Percentiles rank a stretch among this genome's conserved stretches.
Conservation (phyloP, 768 basidiomycete genomes). For the Russula abietina region DNA sequence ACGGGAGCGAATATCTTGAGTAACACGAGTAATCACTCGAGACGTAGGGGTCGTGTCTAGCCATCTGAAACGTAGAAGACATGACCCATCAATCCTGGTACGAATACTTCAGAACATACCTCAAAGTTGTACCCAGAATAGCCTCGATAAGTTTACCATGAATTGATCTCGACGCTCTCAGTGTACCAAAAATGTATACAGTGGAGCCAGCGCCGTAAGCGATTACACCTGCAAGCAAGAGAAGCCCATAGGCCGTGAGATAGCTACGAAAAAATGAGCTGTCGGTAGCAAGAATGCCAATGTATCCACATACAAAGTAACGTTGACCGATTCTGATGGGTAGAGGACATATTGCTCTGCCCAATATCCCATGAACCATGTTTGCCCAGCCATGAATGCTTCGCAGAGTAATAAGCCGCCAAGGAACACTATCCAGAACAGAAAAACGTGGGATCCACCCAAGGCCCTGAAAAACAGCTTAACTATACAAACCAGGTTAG, state of each 20-base stretch:
- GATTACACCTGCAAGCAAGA: slow-evolving; percentile 33
- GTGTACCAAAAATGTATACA: slow-evolving; percentile 41
- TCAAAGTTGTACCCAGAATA: slow-evolving; percentile 54
- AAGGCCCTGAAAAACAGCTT: slow-evolving; percentile 29
- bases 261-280: slow-evolving; percentile 36
- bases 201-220: slow-evolving; percentile 35
- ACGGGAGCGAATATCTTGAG: slow-evolving; percentile 51
- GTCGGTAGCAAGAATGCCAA: not conserved
- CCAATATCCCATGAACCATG: slow-evolving; percentile 44
- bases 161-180: slow-evolving; percentile 50
- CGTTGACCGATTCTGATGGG: slow-evolving; percentile 33
- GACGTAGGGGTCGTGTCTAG: slow-evolving; percentile 46
- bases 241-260: slow-evolving; percentile 38
- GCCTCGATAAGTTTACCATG: slow-evolving; percentile 48
- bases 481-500: slow-evolving; percentile 28
- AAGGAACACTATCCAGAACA: slow-evolving; percentile 32
- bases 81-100: not conserved
- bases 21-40: slow-evolving; percentile 62
- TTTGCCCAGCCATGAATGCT: slow-evolving; percentile 29
- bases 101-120: slow-evolving; percentile 39
- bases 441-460: slow-evolving; percentile 28
- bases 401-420: slow-evolving; percentile 27
- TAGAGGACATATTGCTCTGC: slow-evolving; percentile 37
- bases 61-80: slow-evolving; percentile 33
- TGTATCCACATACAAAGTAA: slow-evolving; percentile 31